Base-by-base conservation (phyloP, 768 basidiomycete species). In the Boletus tomentosulus region DNA sequence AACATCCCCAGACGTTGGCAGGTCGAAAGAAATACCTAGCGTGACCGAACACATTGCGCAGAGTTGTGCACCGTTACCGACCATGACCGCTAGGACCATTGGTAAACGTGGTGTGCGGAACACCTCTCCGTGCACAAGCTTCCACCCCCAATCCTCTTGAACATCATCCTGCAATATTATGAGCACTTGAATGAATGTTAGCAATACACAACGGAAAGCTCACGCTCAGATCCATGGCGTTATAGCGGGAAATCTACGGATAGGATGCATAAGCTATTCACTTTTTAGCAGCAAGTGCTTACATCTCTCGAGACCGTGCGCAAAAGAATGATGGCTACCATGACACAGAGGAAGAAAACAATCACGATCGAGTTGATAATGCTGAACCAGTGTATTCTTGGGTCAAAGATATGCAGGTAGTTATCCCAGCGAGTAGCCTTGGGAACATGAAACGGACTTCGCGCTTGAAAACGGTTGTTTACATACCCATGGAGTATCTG, bases 91-190 rank as follows among this genome's bases (percentile, higher is more conserved):
- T 8, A 98, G 74, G 8, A 87, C 58, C 78, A 94, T 82, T 0
- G 92, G 84, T 50, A 86, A 79, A 43, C 73, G 73, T 1, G 96
- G 96, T 1, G 86, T 76, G 22, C 96, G 83, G 78, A 98, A 98
- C 16, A 98, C 91, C 71, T 98, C 96, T 22, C 93, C 94, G 61
- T 97, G 93, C 24, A 98, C 85, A 16, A 98, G 81, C 66, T 98
- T 98, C 96, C 96, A 98, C 2, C 96, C 96, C 82, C 87, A 96
- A 62, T 98, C 96, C 73, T 98, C 96, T 70, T 95, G 92, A 3
- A 97, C 89, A 63, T 96, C 93, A 65, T 96, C 93, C 89, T 92
- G 58, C 27, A 33, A 52, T 31, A 31, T 25, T 2, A 34, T 31
- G 8, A 12, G 54, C 19, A 45, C 54, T 33, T 24, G 41, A 46